phyloP scores from a whole-genome alignment of 495 filamentous ascomycete species.

The Cryomyces minteri region DNA sequence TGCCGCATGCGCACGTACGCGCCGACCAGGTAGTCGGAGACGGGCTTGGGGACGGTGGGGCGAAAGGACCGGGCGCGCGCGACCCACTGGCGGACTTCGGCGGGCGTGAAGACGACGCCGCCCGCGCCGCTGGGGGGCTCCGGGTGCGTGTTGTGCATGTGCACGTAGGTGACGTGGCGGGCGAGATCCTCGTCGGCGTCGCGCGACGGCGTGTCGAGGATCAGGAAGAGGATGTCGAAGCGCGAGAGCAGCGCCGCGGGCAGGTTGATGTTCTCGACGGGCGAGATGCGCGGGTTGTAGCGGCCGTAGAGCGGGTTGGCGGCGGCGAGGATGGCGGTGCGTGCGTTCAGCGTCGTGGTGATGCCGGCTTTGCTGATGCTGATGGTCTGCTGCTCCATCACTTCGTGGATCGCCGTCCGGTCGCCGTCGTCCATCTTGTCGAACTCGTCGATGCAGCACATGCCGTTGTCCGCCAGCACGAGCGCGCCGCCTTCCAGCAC shows the following conservation, averaged over 20 bases:
- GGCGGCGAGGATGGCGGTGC: conserved; percentile 92
- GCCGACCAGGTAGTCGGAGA: conserved; percentile 90
- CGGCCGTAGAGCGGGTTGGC: conserved; percentile 95
- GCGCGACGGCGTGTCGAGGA: conserved; percentile 77
- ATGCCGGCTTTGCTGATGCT: conserved; percentile 98
- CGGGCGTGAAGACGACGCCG: conserved; percentile 63
- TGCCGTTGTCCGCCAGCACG: conserved; percentile 91
- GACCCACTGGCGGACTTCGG: conserved; percentile 89
- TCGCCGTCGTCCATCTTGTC: conserved; percentile 99
- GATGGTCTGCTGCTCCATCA: conserved; percentile 99
- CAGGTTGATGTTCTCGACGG: conserved; percentile 97
- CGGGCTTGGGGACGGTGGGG: conserved; percentile 59
- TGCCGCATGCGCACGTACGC: conserved; percentile 88
- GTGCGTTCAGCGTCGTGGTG: conserved; percentile 85
- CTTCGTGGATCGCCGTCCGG: conserved; percentile 95
- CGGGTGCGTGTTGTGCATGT: conserved; percentile 92
- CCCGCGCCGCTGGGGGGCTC: conserved; percentile 38
- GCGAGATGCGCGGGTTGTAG: conserved; percentile 91
- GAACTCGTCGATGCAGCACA: conserved; percentile 99
- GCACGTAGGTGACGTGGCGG: conserved; percentile 86
- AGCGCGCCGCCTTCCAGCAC: conserved; percentile 91
- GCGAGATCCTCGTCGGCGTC: conserved; percentile 89
- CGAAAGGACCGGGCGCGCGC: conserved; percentile 80
- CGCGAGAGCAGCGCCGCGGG: conserved; percentile 88
- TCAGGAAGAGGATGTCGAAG: conserved; percentile 93